Evolutionary conservation across 2,329 filamentous ascomycete genomes (phyloP).

Genomic region (Blumeria hordei): DNA sequence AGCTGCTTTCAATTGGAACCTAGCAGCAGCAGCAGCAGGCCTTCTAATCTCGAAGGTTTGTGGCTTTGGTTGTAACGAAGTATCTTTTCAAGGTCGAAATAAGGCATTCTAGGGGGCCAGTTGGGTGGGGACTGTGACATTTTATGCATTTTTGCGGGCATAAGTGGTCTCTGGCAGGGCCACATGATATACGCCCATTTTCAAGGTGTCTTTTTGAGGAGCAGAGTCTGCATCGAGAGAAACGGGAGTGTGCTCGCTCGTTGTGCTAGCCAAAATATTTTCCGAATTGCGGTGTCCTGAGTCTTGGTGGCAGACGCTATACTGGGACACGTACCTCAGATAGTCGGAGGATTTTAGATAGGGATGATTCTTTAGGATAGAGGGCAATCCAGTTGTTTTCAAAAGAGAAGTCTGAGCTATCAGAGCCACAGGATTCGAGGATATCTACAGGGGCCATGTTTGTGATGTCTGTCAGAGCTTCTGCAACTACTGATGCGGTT

Average conservation of each 20-base stretch:
- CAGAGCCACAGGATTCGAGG: neutral
- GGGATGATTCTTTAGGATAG: neutral
- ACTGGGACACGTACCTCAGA: neutral
- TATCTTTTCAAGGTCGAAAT: neutral
- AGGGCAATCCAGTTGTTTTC: neutral
- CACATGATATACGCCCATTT: neutral
- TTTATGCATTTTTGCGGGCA: neutral
- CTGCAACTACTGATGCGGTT: neutral
- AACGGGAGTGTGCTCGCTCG: neutral
- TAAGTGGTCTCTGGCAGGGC: neutral
- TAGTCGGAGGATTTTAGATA: neutral
- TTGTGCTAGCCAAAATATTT: constrained; percentile 1
- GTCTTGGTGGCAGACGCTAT: neutral
- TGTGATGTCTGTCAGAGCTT: neutral
- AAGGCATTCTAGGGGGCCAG: neutral
- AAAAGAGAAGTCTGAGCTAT: neutral
- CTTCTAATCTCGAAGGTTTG: neutral
- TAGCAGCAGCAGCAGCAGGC: neutral
- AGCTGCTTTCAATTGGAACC: neutral
- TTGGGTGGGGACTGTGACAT: neutral
- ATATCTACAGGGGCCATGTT: neutral
- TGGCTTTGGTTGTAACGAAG: neutral
- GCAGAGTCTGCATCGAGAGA: neutral
- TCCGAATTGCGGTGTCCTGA: neutral
- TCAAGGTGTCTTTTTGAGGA: neutral